Base-by-base conservation (phyloP, 129 eudicot genomes). In the Silybum marianum region DNA sequence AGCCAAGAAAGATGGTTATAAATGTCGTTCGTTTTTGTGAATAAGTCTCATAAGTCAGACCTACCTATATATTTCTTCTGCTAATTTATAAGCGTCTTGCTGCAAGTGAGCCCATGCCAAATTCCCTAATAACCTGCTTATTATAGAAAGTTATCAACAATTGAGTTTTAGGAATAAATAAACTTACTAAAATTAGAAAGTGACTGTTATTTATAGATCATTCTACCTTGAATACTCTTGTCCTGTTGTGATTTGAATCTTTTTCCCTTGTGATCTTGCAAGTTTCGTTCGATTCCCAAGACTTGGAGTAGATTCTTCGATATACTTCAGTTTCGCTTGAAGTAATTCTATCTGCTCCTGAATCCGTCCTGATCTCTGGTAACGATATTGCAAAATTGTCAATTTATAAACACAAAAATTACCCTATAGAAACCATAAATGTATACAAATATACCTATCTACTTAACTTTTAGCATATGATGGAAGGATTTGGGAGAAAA, bases 91-190 rank as follows among this genome's bases (percentile, higher is more conserved):
- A 48, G 87, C 72, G 76, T 90, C 83, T 71, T 83, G 91, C 80
- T 90, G 97, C 93, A 95, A 84, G 66, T 89, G 88, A 42, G 93
- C 94, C 97, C 97, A 92, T n/a, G 97, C 97, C 91, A 92, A 88
- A 80, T 95, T 95, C 77, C 99, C 97, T 38, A 92, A 86, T 83
- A 95, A 80, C 90, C 97, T 94, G 87, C 69, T 80, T 48, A 36
- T 60, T 68, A 38, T 38, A 7, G 46, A 21, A 72, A 87, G 66
- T 72, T 16, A 78, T 30, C 48, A 18, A 77, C 74, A 23, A 74
- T 65, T 65, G 44, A 79, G 71, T 82, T 14, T 14, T 46, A 46
- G 36, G 21, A 19, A 74, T 36, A 67, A 9, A 28, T 28, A 28
- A 24, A 24, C 25, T 36, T 66, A 34, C 2, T 13, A 83, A 9